Base-by-base conservation (phyloP, 1,139 yeast genomes). In the Nakaseomyces uthaithaninus region DNA sequence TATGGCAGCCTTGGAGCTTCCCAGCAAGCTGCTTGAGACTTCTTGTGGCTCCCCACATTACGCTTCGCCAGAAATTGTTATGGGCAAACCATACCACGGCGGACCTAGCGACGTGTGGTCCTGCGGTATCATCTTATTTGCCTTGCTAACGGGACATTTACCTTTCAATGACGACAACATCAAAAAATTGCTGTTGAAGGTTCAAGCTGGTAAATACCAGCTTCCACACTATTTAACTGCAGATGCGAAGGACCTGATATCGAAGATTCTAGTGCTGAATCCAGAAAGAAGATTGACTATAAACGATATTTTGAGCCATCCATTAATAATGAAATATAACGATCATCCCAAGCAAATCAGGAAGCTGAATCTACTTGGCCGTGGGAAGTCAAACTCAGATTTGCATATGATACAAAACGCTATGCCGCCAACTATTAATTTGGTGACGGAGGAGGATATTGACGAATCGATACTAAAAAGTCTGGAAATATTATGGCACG, bases 401-500 rank as follows among this genome's bases (percentile, higher is more conserved):
- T 39, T 56, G 23, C 54, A 54, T 30, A 33, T 51, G 7, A 37
- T 55, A 24, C 46, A 51, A 18, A 50, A 48, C n/a, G 47, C 48
- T 11, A 42, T 49, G 12, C 53, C 59, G n/a, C 47, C 51, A 12
- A 47, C 47, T 16, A 39, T 52, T 3, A 41, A 38, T 19, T 39
- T 84, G 33, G 62, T 63, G 25, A 67, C 77, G 3, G 64, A 62
- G 33, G 68, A 66, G 12, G 82, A 78, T 39, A 79, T 91, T 42
- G 97, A 91, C 62, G 68, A 68, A 44, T 94, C 87, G 55, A 85
- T 91, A 39, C 68, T 91, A 53, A 81, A 84, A 54, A 89, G 86
- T 54, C 69, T 93, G 50, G 85, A 86, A 42, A 87, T 89, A 23
- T 66, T 91, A 43, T 91, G 95, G 79, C 97, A 89, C 59, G 95